phyloP scores from a whole-genome alignment of 352 stramenopile genomes.

The Globisporangium ultimum region DNA sequence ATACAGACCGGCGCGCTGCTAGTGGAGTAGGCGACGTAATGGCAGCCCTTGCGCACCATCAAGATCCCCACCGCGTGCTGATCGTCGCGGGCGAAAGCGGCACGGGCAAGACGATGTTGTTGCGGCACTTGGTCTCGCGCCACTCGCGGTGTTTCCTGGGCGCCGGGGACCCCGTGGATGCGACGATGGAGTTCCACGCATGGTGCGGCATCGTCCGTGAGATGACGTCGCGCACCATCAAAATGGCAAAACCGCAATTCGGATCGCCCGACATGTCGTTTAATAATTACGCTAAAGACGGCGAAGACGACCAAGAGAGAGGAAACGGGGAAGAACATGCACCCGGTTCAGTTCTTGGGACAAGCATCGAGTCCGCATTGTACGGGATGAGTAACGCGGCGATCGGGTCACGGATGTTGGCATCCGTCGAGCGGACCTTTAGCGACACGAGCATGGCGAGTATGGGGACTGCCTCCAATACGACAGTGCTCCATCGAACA shows the following conservation, averaged over 20 bases:
- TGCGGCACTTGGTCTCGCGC: slow-evolving; percentile 51
- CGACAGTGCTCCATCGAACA: neutral
- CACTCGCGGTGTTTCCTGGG: slow-evolving; percentile 55
- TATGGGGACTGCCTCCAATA: neutral
- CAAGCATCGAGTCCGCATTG: neutral
- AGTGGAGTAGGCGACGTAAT: slow-evolving; percentile 6
- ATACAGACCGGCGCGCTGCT: too few relatives aligned
- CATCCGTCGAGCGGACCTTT: neutral
- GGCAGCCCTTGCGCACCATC: too few relatives aligned
- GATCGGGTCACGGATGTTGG: neutral
- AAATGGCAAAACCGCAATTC: slow-evolving; percentile 13
- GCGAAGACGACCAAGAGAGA: neutral
- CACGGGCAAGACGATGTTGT: slow-evolving; percentile 65
- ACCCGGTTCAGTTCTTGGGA: too few relatives aligned
- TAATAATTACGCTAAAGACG: neutral
- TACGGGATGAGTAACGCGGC: neutral
- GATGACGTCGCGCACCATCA: slow-evolving; percentile 30
- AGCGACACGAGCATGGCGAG: neutral
- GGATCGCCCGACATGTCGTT: slow-evolving; percentile 3
- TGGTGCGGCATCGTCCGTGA: slow-evolving; percentile 51
- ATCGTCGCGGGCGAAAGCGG: slow-evolving; percentile 58
- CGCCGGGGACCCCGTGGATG: slow-evolving; percentile 51
- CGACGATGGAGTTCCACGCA: slow-evolving; percentile 50
- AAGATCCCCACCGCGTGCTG: slow-evolving; percentile 31
- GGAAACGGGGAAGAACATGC: neutral